phyloP scores from a whole-genome alignment of 2,329 filamentous ascomycete genomes.

The Coleophoma crateriformis region DNA sequence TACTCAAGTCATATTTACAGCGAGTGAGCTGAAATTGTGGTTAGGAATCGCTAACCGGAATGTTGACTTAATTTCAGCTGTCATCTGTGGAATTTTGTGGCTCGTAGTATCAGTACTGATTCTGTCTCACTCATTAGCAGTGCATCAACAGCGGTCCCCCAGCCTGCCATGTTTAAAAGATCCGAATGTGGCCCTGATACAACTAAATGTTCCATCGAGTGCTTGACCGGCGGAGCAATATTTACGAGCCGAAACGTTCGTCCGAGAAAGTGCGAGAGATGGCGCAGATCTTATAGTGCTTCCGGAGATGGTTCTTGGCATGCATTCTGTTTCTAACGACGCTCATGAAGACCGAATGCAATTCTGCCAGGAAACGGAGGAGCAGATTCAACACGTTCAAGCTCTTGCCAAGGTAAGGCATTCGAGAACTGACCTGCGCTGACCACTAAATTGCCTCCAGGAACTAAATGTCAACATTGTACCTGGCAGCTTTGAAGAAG shows the following conservation, averaged over 20 bases:
- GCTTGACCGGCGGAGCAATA: background rate
- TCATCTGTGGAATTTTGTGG: background rate
- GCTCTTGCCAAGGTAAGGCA: background rate
- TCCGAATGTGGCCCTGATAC: background rate
- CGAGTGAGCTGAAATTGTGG: too few relatives aligned
- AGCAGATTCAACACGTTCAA: background rate
- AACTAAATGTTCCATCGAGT: background rate
- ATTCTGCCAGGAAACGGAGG: background rate
- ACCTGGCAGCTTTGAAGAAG: background rate
- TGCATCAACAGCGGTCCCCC: background rate
- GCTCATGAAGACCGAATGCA: background rate
- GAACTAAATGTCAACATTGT: background rate
- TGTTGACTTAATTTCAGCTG: background rate
- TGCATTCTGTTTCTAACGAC: background rate
- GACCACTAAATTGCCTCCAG: background rate
- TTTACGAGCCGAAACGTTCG: background rate
- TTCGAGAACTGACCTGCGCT: background rate
- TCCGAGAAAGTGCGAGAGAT: background rate
- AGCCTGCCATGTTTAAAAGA: background rate
- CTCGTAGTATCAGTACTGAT: background rate
- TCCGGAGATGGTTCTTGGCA: background rate
- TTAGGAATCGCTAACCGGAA: too few relatives aligned
- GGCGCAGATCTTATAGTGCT: background rate
- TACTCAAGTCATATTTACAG: too few relatives aligned
- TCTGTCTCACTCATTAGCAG: background rate